These are phyloP conservation scores for Fraxinus sp. DNA, from an alignment of 305 asterid species.

Conservation along the genomic window DNA sequence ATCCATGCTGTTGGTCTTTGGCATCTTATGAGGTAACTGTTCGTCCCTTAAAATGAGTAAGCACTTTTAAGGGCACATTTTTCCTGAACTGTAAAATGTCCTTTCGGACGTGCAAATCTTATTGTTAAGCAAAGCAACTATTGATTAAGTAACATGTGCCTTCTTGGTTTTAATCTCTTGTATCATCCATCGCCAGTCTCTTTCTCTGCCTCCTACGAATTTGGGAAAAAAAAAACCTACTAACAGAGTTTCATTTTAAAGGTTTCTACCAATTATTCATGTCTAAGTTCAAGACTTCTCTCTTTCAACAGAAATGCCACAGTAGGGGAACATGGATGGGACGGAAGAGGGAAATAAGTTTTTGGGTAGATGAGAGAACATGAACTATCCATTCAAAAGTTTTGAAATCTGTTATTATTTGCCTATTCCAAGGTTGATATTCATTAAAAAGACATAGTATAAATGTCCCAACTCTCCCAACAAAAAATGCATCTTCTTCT, in stretches of 20 bases:
- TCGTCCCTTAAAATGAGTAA: background rate
- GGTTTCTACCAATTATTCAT: background rate
- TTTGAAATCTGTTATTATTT: background rate
- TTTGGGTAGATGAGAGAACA: background rate
- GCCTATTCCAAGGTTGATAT: background rate
- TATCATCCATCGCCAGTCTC: too few relatives aligned
- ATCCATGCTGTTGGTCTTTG: background rate
- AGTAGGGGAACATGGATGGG: background rate
- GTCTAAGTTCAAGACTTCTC: background rate
- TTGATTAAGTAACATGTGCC: too few relatives aligned
- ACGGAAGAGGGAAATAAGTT: background rate
- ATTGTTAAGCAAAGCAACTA: too few relatives aligned
- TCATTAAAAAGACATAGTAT: background rate
- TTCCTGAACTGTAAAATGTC: background rate
- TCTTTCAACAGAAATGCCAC: background rate
- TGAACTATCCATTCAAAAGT: background rate
- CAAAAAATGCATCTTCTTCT: conserved; percentile 2
- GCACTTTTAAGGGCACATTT: background rate
- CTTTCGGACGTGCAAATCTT: too few relatives aligned
- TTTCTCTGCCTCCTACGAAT: too few relatives aligned
- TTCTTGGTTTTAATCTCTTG: too few relatives aligned
- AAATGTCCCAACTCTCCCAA: background rate
- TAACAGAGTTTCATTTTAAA: too few relatives aligned
- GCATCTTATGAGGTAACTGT: background rate
- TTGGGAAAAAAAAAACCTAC: too few relatives aligned